A percentile compares a stretch with the other conserved stretches of the same genome.
These are phyloP conservation scores for Elsinoe ampelina DNA, from an alignment of 2,329 filamentous ascomycete species.

Conservation along the genomic window DNA sequence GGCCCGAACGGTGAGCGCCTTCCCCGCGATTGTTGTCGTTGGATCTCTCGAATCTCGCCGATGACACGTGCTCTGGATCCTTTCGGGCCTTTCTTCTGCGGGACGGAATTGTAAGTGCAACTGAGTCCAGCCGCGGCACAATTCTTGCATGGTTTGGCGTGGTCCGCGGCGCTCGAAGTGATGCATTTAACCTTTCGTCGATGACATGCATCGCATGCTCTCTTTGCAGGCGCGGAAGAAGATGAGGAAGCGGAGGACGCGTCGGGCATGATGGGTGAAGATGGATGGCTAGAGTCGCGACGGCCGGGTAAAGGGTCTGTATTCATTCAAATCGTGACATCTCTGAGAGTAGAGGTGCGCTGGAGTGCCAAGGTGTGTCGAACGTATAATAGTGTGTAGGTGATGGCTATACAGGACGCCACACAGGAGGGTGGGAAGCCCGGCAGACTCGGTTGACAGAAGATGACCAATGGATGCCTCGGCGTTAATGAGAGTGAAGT, in stretches of 20 bases:
- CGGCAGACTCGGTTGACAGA: not conserved
- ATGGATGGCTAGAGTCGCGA: not conserved
- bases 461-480: not conserved
- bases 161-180: conserved; percentile 28
- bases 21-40: conserved; percentile 21
- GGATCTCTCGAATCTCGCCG: conserved; percentile 49
- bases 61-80: conserved; percentile 54
- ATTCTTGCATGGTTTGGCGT: conserved; percentile 49
- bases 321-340: conserved; percentile 3
- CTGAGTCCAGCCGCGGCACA: conserved; percentile 49
- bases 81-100: conserved; percentile 56
- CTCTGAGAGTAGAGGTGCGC: not conserved
- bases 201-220: conserved; percentile 29
- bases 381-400: not conserved
- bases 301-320: not conserved
- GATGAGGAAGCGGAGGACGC: not conserved
- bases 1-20: conserved; percentile 23
- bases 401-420: not conserved
- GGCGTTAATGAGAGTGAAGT: not conserved
- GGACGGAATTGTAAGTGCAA: conserved; percentile 57
- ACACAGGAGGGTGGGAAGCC: not conserved
- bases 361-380: not conserved
- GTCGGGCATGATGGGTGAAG: not conserved
- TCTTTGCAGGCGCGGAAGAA: conserved; percentile 14
- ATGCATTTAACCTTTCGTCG: conserved; percentile 44